Evolutionary conservation across 2,329 filamentous ascomycete genomes (phyloP), one percentile per base, ranked within the genome.

Genomic region (Zymoseptoria passerinii): DNA sequence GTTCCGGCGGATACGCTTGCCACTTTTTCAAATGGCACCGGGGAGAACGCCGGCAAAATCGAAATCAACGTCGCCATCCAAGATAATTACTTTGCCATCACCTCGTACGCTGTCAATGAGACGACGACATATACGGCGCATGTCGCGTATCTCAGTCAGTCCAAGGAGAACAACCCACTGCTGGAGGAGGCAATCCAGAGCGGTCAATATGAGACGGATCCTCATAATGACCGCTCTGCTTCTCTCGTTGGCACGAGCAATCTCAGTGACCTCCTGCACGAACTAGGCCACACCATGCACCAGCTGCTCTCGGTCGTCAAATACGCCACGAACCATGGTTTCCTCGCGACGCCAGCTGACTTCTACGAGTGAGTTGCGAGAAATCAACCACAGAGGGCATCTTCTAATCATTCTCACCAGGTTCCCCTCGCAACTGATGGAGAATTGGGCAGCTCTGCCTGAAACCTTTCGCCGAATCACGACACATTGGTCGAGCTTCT

Each of bases 111-210:
- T 27, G 80, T 81, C 66, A 82, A 87, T 67, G 77, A 84, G 13
- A 83, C 87, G 61, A 86, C 83, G 1, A 81, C 89, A 54, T 81
- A 82, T 69, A 82, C 80, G 70, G 77, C 90, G 52, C 86, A 86
- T 58, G 80, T 90, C 62, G 81, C 80, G 8, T 89, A 89, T 67
- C 85, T 89, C 69, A 92, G 91, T 74, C 90, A 90, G 80, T 85
- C 81, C 74, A 87, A 86, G 65, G 73, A 82, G 63, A 92, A 92
- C 68, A 80, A 84, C 2, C 78, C 82, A 0, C 76, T 90, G 8
- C 90, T 92, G 77, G 82, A 81, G 59, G 87, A 91, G 69, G 82
- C 87, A 28, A 78, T 92, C 52, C 72, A 84, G 8, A n/a, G n/a
- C n/a, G n/a, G n/a, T n/a, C n/a, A n/a, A n/a, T n/a, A n/a, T n/a